phyloP scores from a whole-genome alignment of 2,329 filamentous ascomycete genomes.

The Sclerotinia sclerotiorum region DNA sequence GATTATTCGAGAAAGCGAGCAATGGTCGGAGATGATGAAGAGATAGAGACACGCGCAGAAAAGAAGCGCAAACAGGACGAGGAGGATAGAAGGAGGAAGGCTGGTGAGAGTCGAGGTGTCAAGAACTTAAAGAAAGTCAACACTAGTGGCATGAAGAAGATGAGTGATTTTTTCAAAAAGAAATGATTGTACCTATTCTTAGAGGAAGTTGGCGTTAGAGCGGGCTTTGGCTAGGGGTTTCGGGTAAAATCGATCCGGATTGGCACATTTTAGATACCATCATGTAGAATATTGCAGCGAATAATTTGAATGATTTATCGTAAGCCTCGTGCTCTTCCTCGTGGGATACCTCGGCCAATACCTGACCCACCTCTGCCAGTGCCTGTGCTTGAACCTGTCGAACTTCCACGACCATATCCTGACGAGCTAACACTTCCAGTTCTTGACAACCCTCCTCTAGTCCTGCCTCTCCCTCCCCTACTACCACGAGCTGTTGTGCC shows the following conservation, averaged over 20 bases:
- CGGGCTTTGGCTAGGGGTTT: conserved; percentile 13
- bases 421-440: conserved; percentile 34
- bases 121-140: conserved; percentile 86
- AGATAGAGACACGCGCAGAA: conserved; percentile 61
- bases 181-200: conserved; percentile 35
- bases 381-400: conserved; percentile 22
- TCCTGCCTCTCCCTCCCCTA: conserved; percentile 36
- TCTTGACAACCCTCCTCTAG: conserved; percentile 34
- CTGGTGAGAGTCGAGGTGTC: conserved; percentile 70
- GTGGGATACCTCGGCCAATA: conserved; percentile 50
- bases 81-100: conserved; percentile 82
- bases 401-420: conserved; percentile 25
- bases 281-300: conserved; percentile 26
- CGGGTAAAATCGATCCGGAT: conserved; percentile 20
- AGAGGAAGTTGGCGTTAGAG: conserved; percentile 17
- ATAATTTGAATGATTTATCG: conserved; percentile 37
- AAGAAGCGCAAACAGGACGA: conserved; percentile 87
- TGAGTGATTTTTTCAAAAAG: conserved; percentile 92
- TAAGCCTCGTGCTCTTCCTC: conserved; percentile 54
- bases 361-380: conserved; percentile 44
- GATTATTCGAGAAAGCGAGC: conserved; percentile 71
- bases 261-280: conserved; percentile 21
- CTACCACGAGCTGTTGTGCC: conserved; percentile 42
- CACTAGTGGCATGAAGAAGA: conserved; percentile 91
- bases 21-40: conserved; percentile 63